These are phyloP conservation scores for Penicillium parvum DNA, from an alignment of 495 filamentous ascomycete genomes.

Conservation along the genomic window DNA sequence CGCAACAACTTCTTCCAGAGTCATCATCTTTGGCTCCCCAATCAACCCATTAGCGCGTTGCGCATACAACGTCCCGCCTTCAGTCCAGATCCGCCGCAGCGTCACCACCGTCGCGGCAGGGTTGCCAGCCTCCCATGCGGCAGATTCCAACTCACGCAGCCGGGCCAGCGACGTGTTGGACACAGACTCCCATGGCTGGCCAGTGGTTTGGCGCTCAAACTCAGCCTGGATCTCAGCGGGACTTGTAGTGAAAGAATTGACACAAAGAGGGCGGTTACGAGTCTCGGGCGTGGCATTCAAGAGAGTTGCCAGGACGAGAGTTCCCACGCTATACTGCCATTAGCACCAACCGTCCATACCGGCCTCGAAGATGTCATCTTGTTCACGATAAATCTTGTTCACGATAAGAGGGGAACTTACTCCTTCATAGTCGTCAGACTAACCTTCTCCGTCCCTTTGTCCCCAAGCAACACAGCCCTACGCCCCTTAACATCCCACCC, in stretches of 20 bases:
- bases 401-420: conserved; percentile 38
- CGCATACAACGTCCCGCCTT: conserved; percentile 66
- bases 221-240: conserved; percentile 58
- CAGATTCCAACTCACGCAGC: conserved; percentile 49
- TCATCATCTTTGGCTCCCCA: conserved; percentile 41
- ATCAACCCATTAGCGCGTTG: conserved; percentile 61
- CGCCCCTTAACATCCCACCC: conserved; percentile 53
- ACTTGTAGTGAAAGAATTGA: conserved; percentile 67
- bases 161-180: conserved; percentile 48
- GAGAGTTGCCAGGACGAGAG: conserved; percentile 56
- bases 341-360: too few species aligned
- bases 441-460: conserved; percentile 48
- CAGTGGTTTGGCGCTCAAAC: conserved; percentile 61
- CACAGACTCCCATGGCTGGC: conserved; percentile 47
- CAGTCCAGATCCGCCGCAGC: conserved; percentile 63
- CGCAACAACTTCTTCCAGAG: conserved; percentile 38
- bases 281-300: conserved; percentile 46
- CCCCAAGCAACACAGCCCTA: conserved; percentile 55
- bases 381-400: too few species aligned
- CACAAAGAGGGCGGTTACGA: conserved; percentile 53
- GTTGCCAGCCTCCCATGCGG: conserved; percentile 49
- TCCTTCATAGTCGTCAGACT: conserved; percentile 65
- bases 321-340: conserved; percentile 52
- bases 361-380: too few species aligned
- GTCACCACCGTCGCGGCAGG: conserved; percentile 54